Base-by-base conservation (phyloP, 148 eudicot genomes). In the Cornus kousa region DNA sequence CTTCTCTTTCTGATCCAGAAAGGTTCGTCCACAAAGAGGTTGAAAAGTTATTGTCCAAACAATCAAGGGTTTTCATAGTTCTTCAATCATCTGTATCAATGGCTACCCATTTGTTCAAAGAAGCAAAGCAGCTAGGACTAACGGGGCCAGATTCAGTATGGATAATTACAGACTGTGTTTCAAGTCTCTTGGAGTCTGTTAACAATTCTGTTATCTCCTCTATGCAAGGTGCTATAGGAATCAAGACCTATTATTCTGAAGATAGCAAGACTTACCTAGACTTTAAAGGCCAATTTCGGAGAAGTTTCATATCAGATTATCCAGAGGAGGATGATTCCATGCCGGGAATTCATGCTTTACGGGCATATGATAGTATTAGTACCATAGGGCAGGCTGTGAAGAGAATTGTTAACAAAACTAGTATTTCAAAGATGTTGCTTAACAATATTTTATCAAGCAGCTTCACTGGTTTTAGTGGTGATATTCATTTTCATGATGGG, bases 11-110 rank as follows among this genome's bases (percentile, higher is more conserved):
- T 3, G 68, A 83, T 71, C 78, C 88, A 22, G 74, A 82, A 70
- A 81, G 73, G 70, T n/a, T 70, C 10, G 77, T 89, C 24, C 70
- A 9, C 1, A 55, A 77, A 11, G 81, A 87, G 50, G 46, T 83
- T 14, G 71, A 17, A 10, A 79, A 85, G 82, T 74, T 87, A 9
- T 46, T 78, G 22, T 16, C 46, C 59, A 85, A 57, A 67, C 78
- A 83, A 68, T 85, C 92, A 3, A 82, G 92, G 46, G 89, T 89
- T 0, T 89, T 89, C 78, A 67, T 89, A 16, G 82, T 89, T 72
- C 86, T 89, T 35, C 80, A 80, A n/a, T 59, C 87, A 10, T 89
- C 92, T 1, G 17, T 84, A 22, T 68, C 78, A 3, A 8, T 81
- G 12, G 83, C 87, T 0, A 74, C 59, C 67, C 84, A 74, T 46